A percentile compares a stretch with the other conserved stretches of the same genome.
Conservation (phyloP, 2,329 filamentous ascomycete species). For the Ophiostoma montium region DNA sequence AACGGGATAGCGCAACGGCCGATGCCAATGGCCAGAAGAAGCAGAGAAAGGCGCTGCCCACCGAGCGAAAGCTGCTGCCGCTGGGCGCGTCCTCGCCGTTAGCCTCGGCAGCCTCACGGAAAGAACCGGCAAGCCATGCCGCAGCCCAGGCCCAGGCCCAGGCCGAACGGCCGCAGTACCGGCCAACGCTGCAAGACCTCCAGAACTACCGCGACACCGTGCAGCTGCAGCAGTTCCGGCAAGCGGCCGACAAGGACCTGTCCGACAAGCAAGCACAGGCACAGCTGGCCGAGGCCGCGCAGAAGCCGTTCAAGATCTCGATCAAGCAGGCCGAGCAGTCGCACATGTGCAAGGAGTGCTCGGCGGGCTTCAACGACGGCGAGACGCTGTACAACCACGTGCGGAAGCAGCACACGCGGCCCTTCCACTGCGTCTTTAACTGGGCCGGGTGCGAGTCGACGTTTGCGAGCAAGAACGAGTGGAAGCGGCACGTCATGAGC, state of each 20-base stretch:
- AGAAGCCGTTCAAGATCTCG: slow-evolving; percentile 14
- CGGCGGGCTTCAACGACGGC: slow-evolving; percentile 30
- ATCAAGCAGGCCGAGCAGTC: slow-evolving; percentile 12
- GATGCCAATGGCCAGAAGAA: slow-evolving; percentile 6
- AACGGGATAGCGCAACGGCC: not conserved
- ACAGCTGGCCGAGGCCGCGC: slow-evolving; percentile 6
- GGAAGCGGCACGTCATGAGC: slow-evolving; percentile 77
- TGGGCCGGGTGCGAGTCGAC: slow-evolving; percentile 61
- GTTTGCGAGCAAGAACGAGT: slow-evolving; percentile 82
- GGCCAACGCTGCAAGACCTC: not conserved
- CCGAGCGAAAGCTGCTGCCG: slow-evolving; percentile 11
- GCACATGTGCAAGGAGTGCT: slow-evolving; percentile 24
- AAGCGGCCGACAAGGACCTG: not conserved
- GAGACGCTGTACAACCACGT: slow-evolving; percentile 33
- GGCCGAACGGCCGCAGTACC: not conserved
- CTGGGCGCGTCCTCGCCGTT: not conserved
- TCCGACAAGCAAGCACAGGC: not conserved
- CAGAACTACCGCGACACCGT: not conserved
- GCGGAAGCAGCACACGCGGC: slow-evolving; percentile 39
- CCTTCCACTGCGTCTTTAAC: slow-evolving; percentile 65
- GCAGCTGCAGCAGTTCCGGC: not conserved
- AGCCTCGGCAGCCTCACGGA: not conserved
- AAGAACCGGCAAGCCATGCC: too few species aligned
- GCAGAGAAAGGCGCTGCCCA: slow-evolving; percentile 12
- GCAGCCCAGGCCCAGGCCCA: too few species aligned